Evolutionary conservation across 495 filamentous ascomycete genomes (phyloP), one percentile per base, ranked within the genome.

Genomic region (Podospora comata): DNA sequence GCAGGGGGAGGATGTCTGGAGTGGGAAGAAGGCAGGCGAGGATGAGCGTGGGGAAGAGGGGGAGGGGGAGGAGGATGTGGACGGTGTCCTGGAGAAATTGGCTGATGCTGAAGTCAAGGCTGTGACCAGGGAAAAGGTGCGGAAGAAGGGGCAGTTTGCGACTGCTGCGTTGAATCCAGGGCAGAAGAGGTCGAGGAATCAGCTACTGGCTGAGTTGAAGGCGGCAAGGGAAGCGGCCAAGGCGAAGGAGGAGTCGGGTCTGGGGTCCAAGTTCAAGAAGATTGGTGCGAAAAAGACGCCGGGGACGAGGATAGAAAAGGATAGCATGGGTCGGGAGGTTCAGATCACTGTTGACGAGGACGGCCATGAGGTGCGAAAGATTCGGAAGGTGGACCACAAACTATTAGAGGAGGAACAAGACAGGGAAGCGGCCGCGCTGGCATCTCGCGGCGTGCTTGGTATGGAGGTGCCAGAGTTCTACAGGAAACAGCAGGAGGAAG

Each of bases 291-390:
- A 87, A 72, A 87, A 89, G 72, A 86, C 86, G 54, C 72, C 77
- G 0, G 80, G 79, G 5, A 87, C 89, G 0, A 88, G 90, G 74
- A 87, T 96, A 68, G 92, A 96, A 79, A 81, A 82, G 62, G 91
- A 96, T 72, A 83, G 86, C 65, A 87, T 88, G 66, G 90, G 93
- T 5, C 82, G 92, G 61, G 92, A 97, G 75, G 87, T 97, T 3
- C 82, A 97, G 65, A 89, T 96, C 67, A 91, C 93, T 18, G 87
- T 92, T 7, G 93, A 96, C 75, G 90, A 91, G 58, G 85, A 97
- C 68, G 96, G 95, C 9, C 90, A 93, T 59, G 90, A 91, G 68
- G 95, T 96, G 77, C 85, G 92, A 68, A 98, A 96, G 78, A 85
- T 94, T 79, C 82, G 85, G 72, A 90, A 84, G 75, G 73, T 77